These are phyloP conservation scores for Daldinia vernicosa DNA, from an alignment of 495 filamentous ascomycete species.

Conservation along the genomic window DNA sequence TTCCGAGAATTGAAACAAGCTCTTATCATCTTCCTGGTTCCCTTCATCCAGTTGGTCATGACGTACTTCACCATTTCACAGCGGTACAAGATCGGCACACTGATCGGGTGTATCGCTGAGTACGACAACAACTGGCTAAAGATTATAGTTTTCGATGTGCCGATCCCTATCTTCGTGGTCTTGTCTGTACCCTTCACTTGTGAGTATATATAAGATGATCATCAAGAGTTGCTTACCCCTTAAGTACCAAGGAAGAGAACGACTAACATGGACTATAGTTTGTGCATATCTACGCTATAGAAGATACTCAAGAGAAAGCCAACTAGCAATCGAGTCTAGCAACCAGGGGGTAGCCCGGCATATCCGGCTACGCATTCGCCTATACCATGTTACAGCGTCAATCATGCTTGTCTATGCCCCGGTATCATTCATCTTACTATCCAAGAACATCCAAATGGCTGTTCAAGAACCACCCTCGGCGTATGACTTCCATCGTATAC, in stretches of 20 bases:
- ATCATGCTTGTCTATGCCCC: conserved; percentile 75
- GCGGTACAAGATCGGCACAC: conserved; percentile 77
- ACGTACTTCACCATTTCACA: conserved; percentile 74
- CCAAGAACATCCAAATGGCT: conserved; percentile 59
- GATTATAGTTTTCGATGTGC: conserved; percentile 71
- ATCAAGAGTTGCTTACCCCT: neutral
- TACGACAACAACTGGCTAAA: conserved; percentile 76
- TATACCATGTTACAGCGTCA: conserved; percentile 76
- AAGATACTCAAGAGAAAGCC: conserved; percentile 70
- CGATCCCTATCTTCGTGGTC: conserved; percentile 71
- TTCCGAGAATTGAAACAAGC: conserved; percentile 66
- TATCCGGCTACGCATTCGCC: conserved; percentile 73
- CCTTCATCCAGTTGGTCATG: conserved; percentile 69
- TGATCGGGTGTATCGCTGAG: conserved; percentile 74
- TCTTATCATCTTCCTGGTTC: conserved; percentile 73
- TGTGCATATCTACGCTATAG: conserved; percentile 73
- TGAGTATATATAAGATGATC: conserved; percentile 57
- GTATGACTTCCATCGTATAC: conserved; percentile 48
- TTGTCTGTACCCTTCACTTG: conserved; percentile 74
- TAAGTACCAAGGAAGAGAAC: neutral
- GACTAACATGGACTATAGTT: conserved; percentile 51
- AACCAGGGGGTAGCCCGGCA: conserved; percentile 51
- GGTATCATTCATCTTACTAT: conserved; percentile 67
- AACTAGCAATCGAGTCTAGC: conserved; percentile 64
- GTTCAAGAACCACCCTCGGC: conserved; percentile 61